phyloP scores from a whole-genome alignment of 805 yeast genomes.

The Isabelozyma pseudorhagii region DNA sequence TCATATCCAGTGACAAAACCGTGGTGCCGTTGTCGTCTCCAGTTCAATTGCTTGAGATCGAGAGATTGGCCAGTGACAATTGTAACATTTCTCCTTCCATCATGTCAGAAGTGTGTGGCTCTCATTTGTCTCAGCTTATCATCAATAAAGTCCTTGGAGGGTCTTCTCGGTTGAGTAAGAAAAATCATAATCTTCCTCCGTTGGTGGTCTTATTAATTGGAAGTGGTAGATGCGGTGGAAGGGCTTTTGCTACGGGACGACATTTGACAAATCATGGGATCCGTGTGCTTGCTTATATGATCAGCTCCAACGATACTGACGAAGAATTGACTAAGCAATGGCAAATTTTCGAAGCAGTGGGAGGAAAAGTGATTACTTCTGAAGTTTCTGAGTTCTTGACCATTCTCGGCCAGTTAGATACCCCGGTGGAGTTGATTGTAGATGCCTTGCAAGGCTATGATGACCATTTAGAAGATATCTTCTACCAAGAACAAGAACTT shows the following conservation, averaged over 20 bases:
- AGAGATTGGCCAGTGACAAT: constrained; percentile 50
- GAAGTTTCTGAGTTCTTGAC: constrained; percentile 32
- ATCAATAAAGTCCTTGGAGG: constrained; percentile 65
- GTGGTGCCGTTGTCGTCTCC: constrained; percentile 66
- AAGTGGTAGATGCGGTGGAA: constrained; percentile 69
- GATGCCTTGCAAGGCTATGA: constrained; percentile 89
- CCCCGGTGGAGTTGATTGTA: constrained; percentile 74
- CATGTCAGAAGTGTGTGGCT: constrained; percentile 64
- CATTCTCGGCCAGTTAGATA: constrained; percentile 44
- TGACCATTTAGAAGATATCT: constrained; percentile 59
- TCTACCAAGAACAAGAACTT: constrained; percentile 35
- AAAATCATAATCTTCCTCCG: constrained; percentile 77
- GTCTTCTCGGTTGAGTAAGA: constrained; percentile 52
- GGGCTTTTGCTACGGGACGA: constrained; percentile 77
- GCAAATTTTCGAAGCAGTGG: constrained; percentile 53
- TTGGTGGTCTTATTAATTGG: constrained; percentile 68
- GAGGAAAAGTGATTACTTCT: constrained; percentile 60
- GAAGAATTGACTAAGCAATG: constrained; percentile 49
- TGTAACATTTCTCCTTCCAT: constrained; percentile 48
- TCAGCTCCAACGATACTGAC: constrained; percentile 35
- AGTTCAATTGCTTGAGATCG: constrained; percentile 74
- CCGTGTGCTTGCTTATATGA: constrained; percentile 55
- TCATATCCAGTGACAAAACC: constrained; percentile 18
- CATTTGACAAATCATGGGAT: constrained; percentile 73
- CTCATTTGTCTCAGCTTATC: constrained; percentile 59